These are phyloP conservation scores for Solanum hybrid DNA, from an alignment of 305 asterid genomes.

Conservation along the genomic window DNA sequence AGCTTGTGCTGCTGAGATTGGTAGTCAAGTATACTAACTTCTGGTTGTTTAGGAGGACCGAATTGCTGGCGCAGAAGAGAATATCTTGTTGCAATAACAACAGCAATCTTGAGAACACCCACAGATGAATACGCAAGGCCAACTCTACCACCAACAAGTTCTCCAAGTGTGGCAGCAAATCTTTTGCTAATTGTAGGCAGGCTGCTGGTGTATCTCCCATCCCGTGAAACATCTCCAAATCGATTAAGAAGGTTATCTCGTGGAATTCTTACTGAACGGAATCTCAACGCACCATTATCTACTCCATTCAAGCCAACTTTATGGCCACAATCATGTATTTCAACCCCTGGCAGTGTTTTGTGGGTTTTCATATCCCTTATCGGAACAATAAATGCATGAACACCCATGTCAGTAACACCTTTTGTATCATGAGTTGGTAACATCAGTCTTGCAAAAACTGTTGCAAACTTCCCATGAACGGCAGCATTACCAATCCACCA, in stretches of 20 bases:
- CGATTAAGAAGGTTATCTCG: conserved; percentile 90
- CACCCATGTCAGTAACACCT: conserved; percentile 84
- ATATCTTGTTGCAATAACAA: conserved; percentile 70
- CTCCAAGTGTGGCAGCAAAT: conserved; percentile 93
- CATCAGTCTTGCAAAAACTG: conserved; percentile 86
- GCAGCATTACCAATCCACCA: conserved; percentile 99
- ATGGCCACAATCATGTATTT: conserved; percentile 91
- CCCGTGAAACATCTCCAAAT: conserved; percentile 81
- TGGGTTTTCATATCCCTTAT: conserved; percentile 76
- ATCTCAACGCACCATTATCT: conserved; percentile 84
- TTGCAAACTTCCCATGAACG: conserved; percentile 87
- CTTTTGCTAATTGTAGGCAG: conserved; percentile 75
- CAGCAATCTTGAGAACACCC: conserved; percentile 72
- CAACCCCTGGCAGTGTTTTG: conserved; percentile 63
- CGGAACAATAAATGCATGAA: conserved; percentile 92
- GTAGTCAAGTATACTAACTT: conserved; percentile 86
- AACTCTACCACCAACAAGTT: conserved; percentile 98
- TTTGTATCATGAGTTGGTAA: conserved; percentile 69
- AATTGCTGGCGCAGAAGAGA: conserved; percentile 85
- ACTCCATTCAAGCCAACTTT: conserved; percentile 93
- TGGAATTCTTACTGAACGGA: conserved; percentile 74
- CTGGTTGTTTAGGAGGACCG: conserved; percentile 94
- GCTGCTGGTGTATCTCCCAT: conserved; percentile 81
- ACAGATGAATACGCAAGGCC: conserved; percentile 91
- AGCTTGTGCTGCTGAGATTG: conserved; percentile 96